Conservation (phyloP, 2,329 filamentous ascomycete genomes). For the Colletotrichum melonis region DNA sequence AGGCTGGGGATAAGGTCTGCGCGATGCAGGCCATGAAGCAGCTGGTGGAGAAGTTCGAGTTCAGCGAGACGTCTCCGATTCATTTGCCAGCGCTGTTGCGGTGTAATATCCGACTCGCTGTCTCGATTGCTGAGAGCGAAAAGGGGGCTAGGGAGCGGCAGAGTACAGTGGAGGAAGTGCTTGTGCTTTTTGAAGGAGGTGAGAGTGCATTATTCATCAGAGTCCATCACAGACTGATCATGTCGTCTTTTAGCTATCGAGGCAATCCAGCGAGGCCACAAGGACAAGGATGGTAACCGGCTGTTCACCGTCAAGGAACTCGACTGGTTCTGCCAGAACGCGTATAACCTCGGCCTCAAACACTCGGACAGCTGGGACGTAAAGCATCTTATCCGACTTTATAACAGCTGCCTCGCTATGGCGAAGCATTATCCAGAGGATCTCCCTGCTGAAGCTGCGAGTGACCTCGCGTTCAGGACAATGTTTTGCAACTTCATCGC, state of each 20-base stretch:
- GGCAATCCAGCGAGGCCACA: conserved; percentile 52
- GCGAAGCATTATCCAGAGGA: conserved; percentile 62
- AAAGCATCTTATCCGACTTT: conserved; percentile 64
- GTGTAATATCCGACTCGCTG: conserved; percentile 65
- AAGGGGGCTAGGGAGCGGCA: not conserved
- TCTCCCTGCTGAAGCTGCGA: conserved; percentile 50
- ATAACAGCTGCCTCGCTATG: conserved; percentile 64
- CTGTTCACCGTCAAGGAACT: conserved; percentile 74
- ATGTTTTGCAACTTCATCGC: conserved; percentile 80
- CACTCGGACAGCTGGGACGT: conserved; percentile 67
- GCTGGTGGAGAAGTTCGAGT: conserved; percentile 43
- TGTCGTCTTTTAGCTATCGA: conserved; percentile 47
- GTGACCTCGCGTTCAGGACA: conserved; percentile 67
- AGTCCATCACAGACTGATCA: not conserved
- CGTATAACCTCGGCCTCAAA: conserved; percentile 81
- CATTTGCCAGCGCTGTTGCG: conserved; percentile 52
- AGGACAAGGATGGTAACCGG: conserved; percentile 53
- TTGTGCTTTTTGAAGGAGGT: conserved; percentile 61
- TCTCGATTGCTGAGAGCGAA: conserved; percentile 50
- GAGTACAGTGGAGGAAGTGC: conserved; percentile 59
- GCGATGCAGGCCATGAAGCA: conserved; percentile 55
- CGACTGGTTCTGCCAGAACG: conserved; percentile 85
- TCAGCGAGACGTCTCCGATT: conserved; percentile 34
- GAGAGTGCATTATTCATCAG: not conserved
- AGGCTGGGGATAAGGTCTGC: conserved; percentile 69